Percentiles rank a stretch among this genome's conserved stretches.
Evolutionary conservation across 2,329 filamentous ascomycete species (phyloP).

Genomic region (Pseudogymnoascus sp.): DNA sequence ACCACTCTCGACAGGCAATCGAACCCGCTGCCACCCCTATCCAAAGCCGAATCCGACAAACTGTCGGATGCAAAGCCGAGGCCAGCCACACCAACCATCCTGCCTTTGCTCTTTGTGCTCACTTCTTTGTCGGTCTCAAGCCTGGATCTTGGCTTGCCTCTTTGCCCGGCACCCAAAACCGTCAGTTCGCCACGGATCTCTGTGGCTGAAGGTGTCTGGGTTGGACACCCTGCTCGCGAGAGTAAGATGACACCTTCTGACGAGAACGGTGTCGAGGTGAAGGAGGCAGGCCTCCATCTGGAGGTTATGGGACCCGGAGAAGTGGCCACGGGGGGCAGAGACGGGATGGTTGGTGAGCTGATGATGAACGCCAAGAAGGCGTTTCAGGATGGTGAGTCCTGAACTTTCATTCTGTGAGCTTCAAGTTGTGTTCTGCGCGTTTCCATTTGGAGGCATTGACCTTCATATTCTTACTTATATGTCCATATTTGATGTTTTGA

Average conservation of each 20-base stretch:
- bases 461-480: neutral
- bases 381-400: neutral
- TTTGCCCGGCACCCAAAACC: neutral
- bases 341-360: neutral
- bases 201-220: conserved; percentile 2
- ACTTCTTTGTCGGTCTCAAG: neutral
- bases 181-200: neutral
- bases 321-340: neutral
- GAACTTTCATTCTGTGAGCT: neutral
- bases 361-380: neutral
- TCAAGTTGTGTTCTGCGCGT: neutral
- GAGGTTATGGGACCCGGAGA: neutral
- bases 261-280: neutral
- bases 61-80: neutral
- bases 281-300: neutral
- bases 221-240: neutral
- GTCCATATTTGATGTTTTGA: neutral
- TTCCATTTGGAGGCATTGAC: neutral
- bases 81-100: neutral
- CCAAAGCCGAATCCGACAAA: neutral
- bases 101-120: neutral
- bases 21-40: neutral
- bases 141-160: neutral
- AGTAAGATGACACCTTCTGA: conserved; percentile 5
- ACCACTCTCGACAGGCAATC: neutral